A percentile compares a stretch with the other conserved stretches of the same genome.
These are phyloP conservation scores for Odonthalia washingtoniensis DNA, from an alignment of 31 red algal genomes.

Conservation along the genomic window DNA sequence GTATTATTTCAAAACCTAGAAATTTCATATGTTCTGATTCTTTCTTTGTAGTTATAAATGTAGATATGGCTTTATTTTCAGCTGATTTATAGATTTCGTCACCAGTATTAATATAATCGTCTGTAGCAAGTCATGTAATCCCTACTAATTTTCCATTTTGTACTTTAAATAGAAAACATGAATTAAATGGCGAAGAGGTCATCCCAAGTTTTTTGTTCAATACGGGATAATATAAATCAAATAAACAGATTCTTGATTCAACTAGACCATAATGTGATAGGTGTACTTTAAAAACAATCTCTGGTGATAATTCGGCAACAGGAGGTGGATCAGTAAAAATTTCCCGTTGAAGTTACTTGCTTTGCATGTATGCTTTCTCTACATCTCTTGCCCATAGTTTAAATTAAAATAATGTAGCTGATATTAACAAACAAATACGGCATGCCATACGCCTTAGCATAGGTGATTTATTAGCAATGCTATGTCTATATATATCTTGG, in stretches of 20 bases:
- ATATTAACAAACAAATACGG: no score
- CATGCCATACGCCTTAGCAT: neutral
- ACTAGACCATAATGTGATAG: neutral
- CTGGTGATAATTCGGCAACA: neutral
- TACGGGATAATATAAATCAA: neutral
- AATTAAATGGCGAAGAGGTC: neutral
- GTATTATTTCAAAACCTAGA: no score
- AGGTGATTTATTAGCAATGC: neutral
- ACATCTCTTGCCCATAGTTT: neutral
- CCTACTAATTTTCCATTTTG: neutral
- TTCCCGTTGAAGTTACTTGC: neutral
- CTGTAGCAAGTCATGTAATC: neutral
- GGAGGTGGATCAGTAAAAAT: neutral
- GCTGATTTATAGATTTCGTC: no score
- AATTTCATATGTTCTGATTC: no score
- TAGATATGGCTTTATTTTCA: no score
- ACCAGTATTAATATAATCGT: neutral
- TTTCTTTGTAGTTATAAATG: no score
- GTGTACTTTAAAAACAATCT: neutral
- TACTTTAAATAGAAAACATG: neutral
- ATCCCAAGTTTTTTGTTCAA: constrained; percentile 11
- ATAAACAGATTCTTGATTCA: neutral
- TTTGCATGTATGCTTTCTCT: neutral
- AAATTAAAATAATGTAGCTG: neutral
- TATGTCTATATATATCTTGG: neutral